Evolutionary conservation across 257 asterid genomes (phyloP), one percentile per base, ranked within the genome.

Genomic region (Solanum pinnatisectum): DNA sequence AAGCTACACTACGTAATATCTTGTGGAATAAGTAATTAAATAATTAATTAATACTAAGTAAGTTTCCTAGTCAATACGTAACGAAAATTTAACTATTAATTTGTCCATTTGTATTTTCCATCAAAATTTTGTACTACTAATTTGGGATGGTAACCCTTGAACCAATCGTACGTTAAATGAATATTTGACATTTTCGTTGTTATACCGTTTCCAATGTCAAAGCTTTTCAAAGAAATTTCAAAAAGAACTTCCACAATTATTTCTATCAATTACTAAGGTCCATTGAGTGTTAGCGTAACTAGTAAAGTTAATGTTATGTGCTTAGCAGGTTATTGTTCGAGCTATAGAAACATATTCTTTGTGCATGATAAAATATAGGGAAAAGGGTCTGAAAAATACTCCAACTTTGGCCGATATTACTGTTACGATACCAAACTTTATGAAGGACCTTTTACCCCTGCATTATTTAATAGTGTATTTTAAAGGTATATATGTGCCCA

Each of bases 51-150:
- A 32, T 81, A 74, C 46, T 20, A 10, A 42, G 63, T 42, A n/a
- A 81, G 40, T 81, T 81, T 81, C 68, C 16, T 44, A 81, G 70
- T 46, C 85, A 81, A 81, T 4, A 81, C 85, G 70, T 81, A 81
- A 81, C 42, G 18, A 49, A 46, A 46, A 81, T 18, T 44, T 15
- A 81, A 49, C 5, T 32, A 25, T 79, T 46, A 27, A 46, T 49
- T 46, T 81, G 42, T 30, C 85, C 42, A 30, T 18, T 46, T 27
- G 40, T 79, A 16, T 16, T 42, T 78, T 25, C 10, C n/a, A 11
- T 27, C 70, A 81, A 81, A 30, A 30, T 10, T 46, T 46, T 81
- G 68, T 36, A 35, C 42, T 46, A 81, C 25, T 46, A 46, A 81
- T 81, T 81, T 81, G 42, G 16, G 40, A 81, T 81, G 18, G 68